phyloP scores from a whole-genome alignment of 345 rosid genomes.

The Salix koriyanagi region DNA sequence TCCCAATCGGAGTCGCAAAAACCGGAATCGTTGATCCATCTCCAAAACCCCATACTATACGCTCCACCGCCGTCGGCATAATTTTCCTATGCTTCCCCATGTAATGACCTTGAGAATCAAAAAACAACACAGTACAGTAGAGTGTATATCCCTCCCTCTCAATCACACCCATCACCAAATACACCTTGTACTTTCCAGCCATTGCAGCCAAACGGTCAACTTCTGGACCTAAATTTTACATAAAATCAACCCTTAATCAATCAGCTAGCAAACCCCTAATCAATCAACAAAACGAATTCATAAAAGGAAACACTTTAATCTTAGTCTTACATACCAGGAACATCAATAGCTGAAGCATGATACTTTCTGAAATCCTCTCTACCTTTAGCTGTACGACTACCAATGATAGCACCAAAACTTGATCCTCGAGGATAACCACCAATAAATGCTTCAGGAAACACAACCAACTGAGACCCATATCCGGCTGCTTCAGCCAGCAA shows the following conservation, averaged over 20 bases:
- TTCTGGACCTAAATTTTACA: conserved; percentile 56
- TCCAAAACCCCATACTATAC: conserved; percentile 90
- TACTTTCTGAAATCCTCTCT: conserved; percentile 83
- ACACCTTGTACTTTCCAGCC: conserved; percentile 83
- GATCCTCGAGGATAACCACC: conserved; percentile 96
- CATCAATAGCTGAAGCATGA: conserved; percentile 78
- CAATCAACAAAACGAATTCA: neutral
- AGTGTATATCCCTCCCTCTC: conserved; percentile 93
- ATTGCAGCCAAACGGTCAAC: conserved; percentile 75
- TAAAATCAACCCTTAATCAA: neutral
- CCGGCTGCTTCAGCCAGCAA: conserved; percentile 80
- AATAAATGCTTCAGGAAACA: conserved; percentile 91
- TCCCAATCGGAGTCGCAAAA: conserved; percentile 71
- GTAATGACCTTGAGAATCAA: conserved; percentile 72
- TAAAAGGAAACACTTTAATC: neutral
- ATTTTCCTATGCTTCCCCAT: conserved; percentile 86
- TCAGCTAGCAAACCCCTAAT: too few relatives aligned
- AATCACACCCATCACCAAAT: conserved; percentile 84
- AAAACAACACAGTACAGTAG: conserved; percentile 75
- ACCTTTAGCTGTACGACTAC: conserved; percentile 69
- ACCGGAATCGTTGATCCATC: conserved; percentile 93
- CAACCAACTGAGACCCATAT: conserved; percentile 75
- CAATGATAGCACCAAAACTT: conserved; percentile 64
- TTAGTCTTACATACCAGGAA: conserved; percentile 51
- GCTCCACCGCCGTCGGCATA: conserved; percentile 91